A percentile compares a stretch with the other conserved stretches of the same genome.
Conservation (phyloP, 768 basidiomycete species). For the Pleurotus tuoliensis region DNA sequence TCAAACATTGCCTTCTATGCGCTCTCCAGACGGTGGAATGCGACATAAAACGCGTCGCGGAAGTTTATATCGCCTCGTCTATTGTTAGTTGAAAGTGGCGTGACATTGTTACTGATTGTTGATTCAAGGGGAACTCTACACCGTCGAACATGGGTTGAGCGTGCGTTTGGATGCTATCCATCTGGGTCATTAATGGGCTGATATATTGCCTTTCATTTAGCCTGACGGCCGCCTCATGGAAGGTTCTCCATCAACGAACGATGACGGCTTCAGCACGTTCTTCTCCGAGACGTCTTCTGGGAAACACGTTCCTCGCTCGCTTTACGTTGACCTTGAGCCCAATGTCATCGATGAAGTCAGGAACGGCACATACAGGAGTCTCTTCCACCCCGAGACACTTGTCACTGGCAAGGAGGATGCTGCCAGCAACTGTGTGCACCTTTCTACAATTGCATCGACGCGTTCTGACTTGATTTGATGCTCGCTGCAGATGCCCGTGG, state of each 20-base stretch:
- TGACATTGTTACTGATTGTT: conserved; percentile 22
- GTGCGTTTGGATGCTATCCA: conserved; percentile 45
- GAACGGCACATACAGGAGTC: conserved; percentile 90
- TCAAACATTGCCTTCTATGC: conserved; percentile 12
- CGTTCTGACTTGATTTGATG: neutral
- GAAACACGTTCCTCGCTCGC: conserved; percentile 95
- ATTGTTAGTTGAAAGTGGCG: conserved; percentile 21
- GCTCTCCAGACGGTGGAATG: conserved; percentile 15
- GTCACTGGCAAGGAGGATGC: conserved; percentile 99
- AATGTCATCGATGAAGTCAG: conserved; percentile 98
- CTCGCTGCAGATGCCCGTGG: conserved; percentile 82
- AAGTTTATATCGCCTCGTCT: conserved; percentile 15
- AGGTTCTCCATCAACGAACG: conserved; percentile 67
- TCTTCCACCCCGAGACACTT: conserved; percentile 99
- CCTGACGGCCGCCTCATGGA: conserved; percentile 91
- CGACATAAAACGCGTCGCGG: conserved; percentile 28
- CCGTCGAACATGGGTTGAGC: conserved; percentile 95
- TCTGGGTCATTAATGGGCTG: conserved; percentile 6
- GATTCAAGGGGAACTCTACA: conserved; percentile 91
- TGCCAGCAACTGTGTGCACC: conserved; percentile 88
- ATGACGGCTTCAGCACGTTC: conserved; percentile 97
- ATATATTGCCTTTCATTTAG: conserved; percentile 39
- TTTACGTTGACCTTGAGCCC: conserved; percentile 97
- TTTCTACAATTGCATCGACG: conserved; percentile 3
- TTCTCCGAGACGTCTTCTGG: conserved; percentile 97